Evolutionary conservation across 768 basidiomycete species (phyloP), one percentile per base, ranked within the genome.

Genomic region (Rhodotorula toruloides): DNA sequence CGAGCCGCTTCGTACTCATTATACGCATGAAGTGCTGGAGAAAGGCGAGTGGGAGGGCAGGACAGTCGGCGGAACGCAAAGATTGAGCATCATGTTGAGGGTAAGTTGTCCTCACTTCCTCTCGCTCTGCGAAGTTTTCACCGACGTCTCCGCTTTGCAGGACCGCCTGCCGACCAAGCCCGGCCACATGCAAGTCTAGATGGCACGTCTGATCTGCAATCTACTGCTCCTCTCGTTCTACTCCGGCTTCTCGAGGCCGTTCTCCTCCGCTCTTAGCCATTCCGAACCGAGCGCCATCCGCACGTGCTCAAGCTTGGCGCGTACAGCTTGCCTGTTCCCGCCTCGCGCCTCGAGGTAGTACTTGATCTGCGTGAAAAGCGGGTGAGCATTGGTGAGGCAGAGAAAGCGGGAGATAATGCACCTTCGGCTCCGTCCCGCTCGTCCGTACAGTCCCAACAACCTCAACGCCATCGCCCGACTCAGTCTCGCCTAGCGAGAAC

Each of bases 401-500:
- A 39, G 32, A 43, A 47, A 27, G 25, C 49, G 58, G 39, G 27
- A 17, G 36, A 6, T 32, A 34, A 43, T 69, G 34, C 36, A 87
- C 89, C 84, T 92, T 92, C 0, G 90, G 90, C 73, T 92, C 90
- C 21, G 91, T 93, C 27, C 91, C 91, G 71, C 88, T 90, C 36
- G 90, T 92, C 59, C 90, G 87, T 42, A 84, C 82, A 1, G 91
- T 92, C 56, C 91, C 78, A 2, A 84, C 83, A 48, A 91, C 81
- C 31, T 43, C 67, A 78, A 83, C 31, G 79, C 81, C 9, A 77
- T 82, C 36, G 78, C 77, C 50, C 27, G 78, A 5, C 84, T 62
- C 46, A 3, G 29, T 50, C 11, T 48, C 37, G 2, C 60, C 71
- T 4, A 74, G 87, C 58, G 84, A 79, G 76, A 93, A 87, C 70